These are phyloP conservation scores for Gracilaria gracilis DNA, from an alignment of 23 red algal species.

Conservation along the genomic window DNA sequence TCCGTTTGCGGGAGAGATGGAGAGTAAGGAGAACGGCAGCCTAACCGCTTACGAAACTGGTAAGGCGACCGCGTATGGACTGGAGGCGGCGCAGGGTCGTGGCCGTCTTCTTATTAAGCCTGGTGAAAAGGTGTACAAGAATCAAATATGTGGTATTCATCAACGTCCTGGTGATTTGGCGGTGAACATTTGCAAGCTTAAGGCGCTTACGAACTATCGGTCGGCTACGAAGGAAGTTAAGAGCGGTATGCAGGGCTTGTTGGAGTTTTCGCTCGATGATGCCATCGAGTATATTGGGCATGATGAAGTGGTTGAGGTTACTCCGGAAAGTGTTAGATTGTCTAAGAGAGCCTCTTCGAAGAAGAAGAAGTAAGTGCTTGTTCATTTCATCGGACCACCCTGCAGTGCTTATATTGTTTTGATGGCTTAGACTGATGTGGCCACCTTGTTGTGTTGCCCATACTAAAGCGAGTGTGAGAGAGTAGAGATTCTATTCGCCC, in stretches of 20 bases:
- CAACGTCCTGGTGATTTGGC: conserved; percentile 75
- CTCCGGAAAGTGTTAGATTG: conserved; percentile 77
- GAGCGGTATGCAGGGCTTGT: conserved; percentile 72
- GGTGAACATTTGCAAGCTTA: conserved; percentile 85
- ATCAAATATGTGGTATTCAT: conserved; percentile 92
- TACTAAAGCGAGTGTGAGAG: too few species aligned
- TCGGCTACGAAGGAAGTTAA: conserved; percentile 78
- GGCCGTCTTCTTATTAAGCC: conserved; percentile 76
- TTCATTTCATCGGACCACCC: not conserved
- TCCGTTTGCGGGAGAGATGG: conserved; percentile 82
- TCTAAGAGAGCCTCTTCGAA: conserved; percentile 48
- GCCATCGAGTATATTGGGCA: conserved; percentile 89
- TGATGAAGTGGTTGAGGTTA: conserved; percentile 90
- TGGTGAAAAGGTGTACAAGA: conserved; percentile 86
- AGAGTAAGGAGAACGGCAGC: conserved; percentile 79
- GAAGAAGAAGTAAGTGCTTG: conserved; percentile 7
- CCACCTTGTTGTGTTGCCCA: not conserved
- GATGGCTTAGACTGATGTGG: not conserved
- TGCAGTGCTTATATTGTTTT: conserved; percentile 3
- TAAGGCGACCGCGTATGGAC: conserved; percentile 79
- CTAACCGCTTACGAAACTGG: conserved; percentile 85
- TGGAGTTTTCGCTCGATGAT: conserved; percentile 88
- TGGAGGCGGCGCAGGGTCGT: conserved; percentile 88
- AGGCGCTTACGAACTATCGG: conserved; percentile 89
- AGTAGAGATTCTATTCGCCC: too few species aligned